A percentile compares a stretch with the other conserved stretches of the same genome.
Evolutionary conservation across 2,329 filamentous ascomycete species (phyloP).

Genomic region (Trichophyton simii): DNA sequence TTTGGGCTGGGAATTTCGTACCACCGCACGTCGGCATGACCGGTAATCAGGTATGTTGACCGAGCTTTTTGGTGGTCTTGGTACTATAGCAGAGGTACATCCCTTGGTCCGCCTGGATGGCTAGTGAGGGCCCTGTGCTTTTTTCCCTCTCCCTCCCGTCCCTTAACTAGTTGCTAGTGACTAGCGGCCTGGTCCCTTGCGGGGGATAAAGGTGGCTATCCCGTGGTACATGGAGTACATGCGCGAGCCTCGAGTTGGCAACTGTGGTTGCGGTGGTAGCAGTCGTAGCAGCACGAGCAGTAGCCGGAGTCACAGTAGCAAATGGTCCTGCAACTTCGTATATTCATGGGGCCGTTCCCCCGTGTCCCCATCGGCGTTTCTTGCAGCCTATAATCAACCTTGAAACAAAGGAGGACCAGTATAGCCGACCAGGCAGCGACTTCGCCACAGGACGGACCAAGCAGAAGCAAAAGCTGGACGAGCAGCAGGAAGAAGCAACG

Average conservation of each 20-base stretch:
- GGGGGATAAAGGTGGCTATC: background rate
- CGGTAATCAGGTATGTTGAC: background rate
- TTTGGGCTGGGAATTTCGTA: background rate
- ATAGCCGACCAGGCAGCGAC: background rate
- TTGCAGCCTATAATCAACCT: background rate
- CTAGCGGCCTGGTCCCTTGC: background rate
- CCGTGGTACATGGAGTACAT: background rate
- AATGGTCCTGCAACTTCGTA: background rate
- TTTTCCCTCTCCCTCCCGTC: background rate
- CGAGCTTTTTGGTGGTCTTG: background rate
- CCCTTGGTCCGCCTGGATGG: background rate
- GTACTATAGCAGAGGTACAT: background rate
- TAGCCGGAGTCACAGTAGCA: background rate
- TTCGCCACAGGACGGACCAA: background rate
- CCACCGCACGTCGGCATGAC: background rate
- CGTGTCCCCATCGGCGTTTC: background rate
- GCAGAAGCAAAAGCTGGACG: too few species aligned
- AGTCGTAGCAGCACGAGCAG: background rate
- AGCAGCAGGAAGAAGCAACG: background rate
- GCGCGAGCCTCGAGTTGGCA: background rate
- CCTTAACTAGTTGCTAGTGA: background rate
- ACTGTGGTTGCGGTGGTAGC: background rate
- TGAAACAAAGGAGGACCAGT: background rate
- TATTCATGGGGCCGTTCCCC: background rate
- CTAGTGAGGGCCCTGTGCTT: background rate